These are phyloP conservation scores for Leishmania tropica DNA, from an alignment of 208 protist species.

Conservation along the genomic window DNA sequence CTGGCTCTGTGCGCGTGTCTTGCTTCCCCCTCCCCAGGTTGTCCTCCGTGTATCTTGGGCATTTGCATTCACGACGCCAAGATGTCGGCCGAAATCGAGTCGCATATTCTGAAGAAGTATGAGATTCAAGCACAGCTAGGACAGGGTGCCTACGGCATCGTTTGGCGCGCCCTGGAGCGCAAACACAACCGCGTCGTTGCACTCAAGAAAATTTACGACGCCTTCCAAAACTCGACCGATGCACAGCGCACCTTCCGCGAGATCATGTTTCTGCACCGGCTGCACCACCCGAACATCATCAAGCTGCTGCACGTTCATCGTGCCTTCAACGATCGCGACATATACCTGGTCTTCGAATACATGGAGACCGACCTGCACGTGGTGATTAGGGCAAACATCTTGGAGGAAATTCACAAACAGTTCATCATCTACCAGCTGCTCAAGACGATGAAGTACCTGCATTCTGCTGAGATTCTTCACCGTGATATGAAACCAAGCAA, in stretches of 20 bases:
- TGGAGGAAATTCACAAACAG: constrained; percentile 97
- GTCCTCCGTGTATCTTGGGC: background rate
- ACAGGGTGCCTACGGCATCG: constrained; percentile 96
- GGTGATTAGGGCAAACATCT: constrained; percentile 97
- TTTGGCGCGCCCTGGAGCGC: constrained; percentile 94
- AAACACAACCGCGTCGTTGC: constrained; percentile 92
- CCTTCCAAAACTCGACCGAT: constrained; percentile 94
- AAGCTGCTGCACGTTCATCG: constrained; percentile 97
- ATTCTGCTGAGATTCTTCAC: constrained; percentile 92
- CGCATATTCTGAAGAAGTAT: constrained; percentile 94
- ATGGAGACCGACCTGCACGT: constrained; percentile 96
- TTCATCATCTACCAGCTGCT: constrained; percentile 98
- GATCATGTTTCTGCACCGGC: constrained; percentile 97
- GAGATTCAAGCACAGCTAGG: constrained; percentile 95
- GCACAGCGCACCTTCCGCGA: constrained; percentile 96
- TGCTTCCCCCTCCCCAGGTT: background rate
- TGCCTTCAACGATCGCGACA: constrained; percentile 97
- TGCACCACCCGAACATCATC: constrained; percentile 98
- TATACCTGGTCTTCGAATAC: constrained; percentile 99
- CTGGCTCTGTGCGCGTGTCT: background rate
- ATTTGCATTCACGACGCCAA: background rate
- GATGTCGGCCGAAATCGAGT: constrained; percentile 93
- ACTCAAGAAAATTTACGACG: constrained; percentile 98
- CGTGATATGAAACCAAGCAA: constrained; percentile 96
- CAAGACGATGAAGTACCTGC: constrained; percentile 97